Conservation (phyloP, 2,329 filamentous ascomycete species). For the Periconia digitata region DNA sequence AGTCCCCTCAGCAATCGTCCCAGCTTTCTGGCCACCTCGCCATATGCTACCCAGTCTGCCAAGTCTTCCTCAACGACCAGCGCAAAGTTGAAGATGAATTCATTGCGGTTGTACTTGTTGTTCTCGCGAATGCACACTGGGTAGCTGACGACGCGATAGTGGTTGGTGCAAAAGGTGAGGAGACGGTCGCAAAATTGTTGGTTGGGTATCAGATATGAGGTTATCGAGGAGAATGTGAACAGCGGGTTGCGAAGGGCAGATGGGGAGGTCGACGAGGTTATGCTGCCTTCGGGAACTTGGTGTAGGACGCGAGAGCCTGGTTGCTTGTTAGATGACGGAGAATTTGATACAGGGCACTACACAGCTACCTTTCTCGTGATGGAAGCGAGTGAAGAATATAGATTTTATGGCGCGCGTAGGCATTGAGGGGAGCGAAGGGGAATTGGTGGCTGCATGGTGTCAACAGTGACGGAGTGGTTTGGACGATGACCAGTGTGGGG, state of each 20-base stretch:
- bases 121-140: slow-evolving; percentile 76
- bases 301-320: slow-evolving; percentile 64
- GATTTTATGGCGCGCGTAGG: slow-evolving; percentile 56
- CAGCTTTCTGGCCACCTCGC: slow-evolving; percentile 81
- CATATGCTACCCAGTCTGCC: slow-evolving; percentile 73
- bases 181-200: slow-evolving; percentile 94
- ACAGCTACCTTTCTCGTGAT: slow-evolving; percentile 54
- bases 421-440: slow-evolving; percentile 30
- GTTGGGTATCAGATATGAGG: slow-evolving; percentile 90
- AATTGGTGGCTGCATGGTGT: background rate
- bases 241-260: slow-evolving; percentile 61
- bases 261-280: slow-evolving; percentile 46
- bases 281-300: slow-evolving; percentile 64
- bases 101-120: slow-evolving; percentile 80
- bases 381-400: slow-evolving; percentile 69
- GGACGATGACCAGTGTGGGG: too few relatives aligned
- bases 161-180: slow-evolving; percentile 73
- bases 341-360: background rate
- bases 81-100: slow-evolving; percentile 98
- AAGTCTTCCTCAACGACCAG: slow-evolving; percentile 71
- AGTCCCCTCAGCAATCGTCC: slow-evolving; percentile 84
- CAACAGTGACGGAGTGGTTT: too few relatives aligned
- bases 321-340: slow-evolving; percentile 7
- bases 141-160: slow-evolving; percentile 81
- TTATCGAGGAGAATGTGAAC: slow-evolving; percentile 82